phyloP scores from a whole-genome alignment of 164 flowering plant genomes.

The Malania oleifera region DNA sequence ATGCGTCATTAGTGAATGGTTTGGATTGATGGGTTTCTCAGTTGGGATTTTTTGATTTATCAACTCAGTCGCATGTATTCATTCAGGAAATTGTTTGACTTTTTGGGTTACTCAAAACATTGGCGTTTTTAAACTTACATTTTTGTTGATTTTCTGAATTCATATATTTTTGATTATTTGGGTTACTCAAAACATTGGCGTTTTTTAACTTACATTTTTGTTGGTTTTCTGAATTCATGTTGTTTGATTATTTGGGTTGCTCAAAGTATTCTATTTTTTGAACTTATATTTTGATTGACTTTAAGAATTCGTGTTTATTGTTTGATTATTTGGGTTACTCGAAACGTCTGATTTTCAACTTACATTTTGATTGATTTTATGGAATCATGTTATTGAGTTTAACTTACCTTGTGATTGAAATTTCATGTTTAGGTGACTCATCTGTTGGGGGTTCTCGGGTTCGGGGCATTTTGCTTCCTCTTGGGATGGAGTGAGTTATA shows the following conservation, averaged over 20 bases:
- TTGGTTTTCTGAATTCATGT: background rate
- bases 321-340: conserved; percentile 3
- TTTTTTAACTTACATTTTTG: background rate
- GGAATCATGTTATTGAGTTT: background rate
- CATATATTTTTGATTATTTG: conserved; percentile 1
- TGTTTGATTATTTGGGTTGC: conserved; percentile 1
- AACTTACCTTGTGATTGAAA: background rate
- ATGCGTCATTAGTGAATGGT: background rate
- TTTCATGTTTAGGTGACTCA: conserved; percentile 68
- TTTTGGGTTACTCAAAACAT: conserved; percentile 3
- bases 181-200: background rate
- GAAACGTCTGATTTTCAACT: background rate
- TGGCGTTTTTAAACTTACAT: background rate
- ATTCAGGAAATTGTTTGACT: background rate
- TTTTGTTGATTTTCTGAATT: conserved; percentile 4
- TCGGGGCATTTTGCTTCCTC: conserved; percentile 86
- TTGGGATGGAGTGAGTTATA: conserved; percentile 88
- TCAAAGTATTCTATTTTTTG: background rate
- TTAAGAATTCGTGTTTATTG: background rate
- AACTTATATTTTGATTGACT: background rate
- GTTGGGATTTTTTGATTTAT: background rate
- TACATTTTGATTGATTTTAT: conserved; percentile 3
- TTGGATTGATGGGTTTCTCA: background rate
- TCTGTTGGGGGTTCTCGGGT: conserved; percentile 81
- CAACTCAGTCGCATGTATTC: background rate